phyloP scores from a whole-genome alignment of 257 asterid species.

The Ilex aquifolium region DNA sequence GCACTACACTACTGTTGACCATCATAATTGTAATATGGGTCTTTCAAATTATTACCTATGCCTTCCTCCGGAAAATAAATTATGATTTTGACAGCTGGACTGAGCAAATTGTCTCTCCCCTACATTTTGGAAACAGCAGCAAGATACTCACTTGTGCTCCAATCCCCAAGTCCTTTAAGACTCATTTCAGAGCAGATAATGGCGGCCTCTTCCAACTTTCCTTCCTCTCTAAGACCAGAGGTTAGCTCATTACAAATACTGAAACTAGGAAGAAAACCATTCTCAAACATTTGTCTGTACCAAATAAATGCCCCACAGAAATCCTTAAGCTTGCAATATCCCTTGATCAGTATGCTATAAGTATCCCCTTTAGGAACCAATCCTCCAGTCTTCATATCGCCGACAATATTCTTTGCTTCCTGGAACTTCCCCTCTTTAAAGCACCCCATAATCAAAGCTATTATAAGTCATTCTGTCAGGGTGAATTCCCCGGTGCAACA shows the following conservation, averaged over 20 bases:
- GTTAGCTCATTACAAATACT: constrained; percentile 39
- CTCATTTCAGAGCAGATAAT: constrained; percentile 56
- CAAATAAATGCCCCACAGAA: constrained; percentile 50
- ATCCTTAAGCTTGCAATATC: constrained; percentile 55
- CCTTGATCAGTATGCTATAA: constrained; percentile 45
- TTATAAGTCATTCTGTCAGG: constrained; percentile 58
- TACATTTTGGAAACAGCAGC: constrained; percentile 22
- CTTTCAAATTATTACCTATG: not conserved
- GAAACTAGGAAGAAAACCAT: constrained; percentile 38
- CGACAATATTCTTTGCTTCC: constrained; percentile 43
- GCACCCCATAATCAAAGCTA: constrained; percentile 52
- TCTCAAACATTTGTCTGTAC: constrained; percentile 57
- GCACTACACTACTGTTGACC: not conserved
- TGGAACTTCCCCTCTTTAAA: constrained; percentile 38
- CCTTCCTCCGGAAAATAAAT: not conserved
- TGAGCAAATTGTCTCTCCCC: not conserved
- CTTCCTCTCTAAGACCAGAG: constrained; percentile 53
- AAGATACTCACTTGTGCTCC: constrained; percentile 23
- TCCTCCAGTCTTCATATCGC: constrained; percentile 44
- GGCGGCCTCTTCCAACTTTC: constrained; percentile 39
- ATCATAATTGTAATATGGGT: not conserved
- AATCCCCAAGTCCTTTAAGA: constrained; percentile 43
- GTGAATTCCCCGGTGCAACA: constrained; percentile 43
- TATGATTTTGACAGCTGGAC: not conserved
- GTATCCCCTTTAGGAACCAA: constrained; percentile 45